phyloP scores from a whole-genome alignment of 495 filamentous ascomycete species.

The Ramalina intermedia region DNA sequence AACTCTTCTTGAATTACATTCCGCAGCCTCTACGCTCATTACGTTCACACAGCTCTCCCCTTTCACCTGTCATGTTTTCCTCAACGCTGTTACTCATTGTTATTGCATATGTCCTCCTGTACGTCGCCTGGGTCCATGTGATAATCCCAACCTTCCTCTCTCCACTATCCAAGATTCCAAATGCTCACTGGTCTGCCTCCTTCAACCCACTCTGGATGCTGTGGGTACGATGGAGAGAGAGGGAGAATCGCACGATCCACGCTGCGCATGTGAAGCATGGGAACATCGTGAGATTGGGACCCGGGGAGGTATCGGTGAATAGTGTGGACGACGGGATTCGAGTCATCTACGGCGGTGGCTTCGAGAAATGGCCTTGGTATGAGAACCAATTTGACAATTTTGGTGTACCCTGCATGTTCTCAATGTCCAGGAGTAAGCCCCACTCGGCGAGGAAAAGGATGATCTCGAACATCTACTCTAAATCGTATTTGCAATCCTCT shows the following conservation, averaged over 20 bases:
- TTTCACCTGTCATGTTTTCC: no score
- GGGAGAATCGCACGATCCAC: constrained; percentile 41
- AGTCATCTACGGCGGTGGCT: constrained; percentile 52
- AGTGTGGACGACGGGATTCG: constrained; percentile 36
- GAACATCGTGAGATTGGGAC: constrained; percentile 46
- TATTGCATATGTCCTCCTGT: background rate
- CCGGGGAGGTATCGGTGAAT: constrained; percentile 50
- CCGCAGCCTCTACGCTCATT: no score
- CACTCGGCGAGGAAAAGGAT: constrained; percentile 38
- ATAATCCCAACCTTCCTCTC: constrained; percentile 45
- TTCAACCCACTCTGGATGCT: constrained; percentile 51
- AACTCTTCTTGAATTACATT: no score
- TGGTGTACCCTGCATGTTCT: constrained; percentile 37
- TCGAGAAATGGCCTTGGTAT: constrained; percentile 65
- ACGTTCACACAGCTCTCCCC: no score
- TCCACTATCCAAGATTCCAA: constrained; percentile 49
- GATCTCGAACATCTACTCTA: constrained; percentile 43
- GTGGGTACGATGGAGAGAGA: constrained; percentile 29
- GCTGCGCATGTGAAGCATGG: constrained; percentile 41
- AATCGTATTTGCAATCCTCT: constrained; percentile 47
- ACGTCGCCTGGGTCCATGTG: constrained; percentile 32
- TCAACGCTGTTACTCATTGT: background rate
- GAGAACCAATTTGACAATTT: constrained; percentile 14
- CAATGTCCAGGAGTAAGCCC: constrained; percentile 31
- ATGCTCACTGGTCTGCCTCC: constrained; percentile 46